phyloP scores from a whole-genome alignment of 2,329 filamentous ascomycete genomes.

The Arthrinium phaeospermum region DNA sequence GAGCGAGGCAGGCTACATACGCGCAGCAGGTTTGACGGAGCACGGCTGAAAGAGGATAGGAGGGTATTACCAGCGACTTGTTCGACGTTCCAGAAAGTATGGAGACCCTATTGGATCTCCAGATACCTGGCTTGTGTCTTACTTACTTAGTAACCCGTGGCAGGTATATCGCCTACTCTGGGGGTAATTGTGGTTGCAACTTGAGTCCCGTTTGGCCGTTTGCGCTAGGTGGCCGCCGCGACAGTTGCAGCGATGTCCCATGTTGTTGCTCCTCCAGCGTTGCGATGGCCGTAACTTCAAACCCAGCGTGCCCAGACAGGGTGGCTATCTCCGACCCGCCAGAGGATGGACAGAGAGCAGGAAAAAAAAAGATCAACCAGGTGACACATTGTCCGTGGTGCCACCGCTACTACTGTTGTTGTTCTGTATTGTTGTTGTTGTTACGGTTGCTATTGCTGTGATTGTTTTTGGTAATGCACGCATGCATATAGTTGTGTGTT shows the following conservation, averaged over 20 bases:
- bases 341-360: neutral
- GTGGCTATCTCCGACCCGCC: slow-evolving; percentile 4
- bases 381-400: slow-evolving; percentile 9
- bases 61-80: slow-evolving; percentile 7
- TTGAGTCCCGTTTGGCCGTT: slow-evolving; percentile 1
- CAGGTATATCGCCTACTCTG: slow-evolving; percentile 1
- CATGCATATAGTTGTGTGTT: neutral
- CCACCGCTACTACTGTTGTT: neutral
- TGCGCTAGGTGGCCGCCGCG: neutral
- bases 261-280: neutral
- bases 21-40: slow-evolving; percentile 4
- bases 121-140: slow-evolving; percentile 14
- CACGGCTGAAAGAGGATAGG: slow-evolving; percentile 11
- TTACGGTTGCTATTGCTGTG: neutral
- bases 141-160: neutral
- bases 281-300: neutral
- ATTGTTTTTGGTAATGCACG: neutral
- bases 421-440: neutral
- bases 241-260: slow-evolving; percentile 5
- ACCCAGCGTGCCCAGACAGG: neutral
- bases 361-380: neutral
- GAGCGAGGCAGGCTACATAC: neutral
- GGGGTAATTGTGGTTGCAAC: neutral
- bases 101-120: neutral
- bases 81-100: slow-evolving; percentile 16